Percentiles rank a stretch among this genome's conserved stretches.
Evolutionary conservation across 495 filamentous ascomycete genomes (phyloP).

Genomic region (Extremus antarcticus): DNA sequence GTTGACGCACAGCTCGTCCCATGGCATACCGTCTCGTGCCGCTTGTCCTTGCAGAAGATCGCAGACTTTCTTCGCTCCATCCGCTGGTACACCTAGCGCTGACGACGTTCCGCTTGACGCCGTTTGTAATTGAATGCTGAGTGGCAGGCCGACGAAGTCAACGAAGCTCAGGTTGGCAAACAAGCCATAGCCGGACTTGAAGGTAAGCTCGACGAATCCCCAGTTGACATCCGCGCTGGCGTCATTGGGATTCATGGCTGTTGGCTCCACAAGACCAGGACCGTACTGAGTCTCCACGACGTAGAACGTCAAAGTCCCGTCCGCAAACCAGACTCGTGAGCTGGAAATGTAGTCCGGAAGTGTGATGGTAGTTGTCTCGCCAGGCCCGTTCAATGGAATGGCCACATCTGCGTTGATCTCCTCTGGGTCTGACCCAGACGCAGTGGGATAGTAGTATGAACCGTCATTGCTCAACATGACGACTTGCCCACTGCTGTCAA

Average conservation of each 20-base stretch:
- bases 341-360: constrained; percentile 29
- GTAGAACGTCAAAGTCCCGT: constrained; percentile 31
- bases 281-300: constrained; percentile 22
- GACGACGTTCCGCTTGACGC: constrained; percentile 18
- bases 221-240: constrained; percentile 32
- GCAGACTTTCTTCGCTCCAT: constrained; percentile 29
- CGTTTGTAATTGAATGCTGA: constrained; percentile 29
- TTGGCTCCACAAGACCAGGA: constrained; percentile 30
- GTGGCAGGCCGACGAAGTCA: constrained; percentile 37
- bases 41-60: constrained; percentile 27
- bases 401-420: constrained; percentile 23
- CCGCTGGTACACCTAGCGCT: constrained; percentile 26
- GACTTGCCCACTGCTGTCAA: constrained; percentile 23
- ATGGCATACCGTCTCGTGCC: constrained; percentile 27
- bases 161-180: constrained; percentile 37
- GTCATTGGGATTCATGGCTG: constrained; percentile 31
- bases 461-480: constrained; percentile 28
- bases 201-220: constrained; percentile 38
- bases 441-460: constrained; percentile 27
- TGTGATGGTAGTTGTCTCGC: constrained; percentile 21
- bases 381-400: constrained; percentile 18
- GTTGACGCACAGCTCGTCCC: constrained; percentile 30
- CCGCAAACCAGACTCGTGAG: constrained; percentile 35
- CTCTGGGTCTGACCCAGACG: constrained; percentile 19
- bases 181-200: constrained; percentile 22